Evolutionary conservation across 306 rosid species (phyloP).

Genomic region (Leucaena leucocephala): DNA sequence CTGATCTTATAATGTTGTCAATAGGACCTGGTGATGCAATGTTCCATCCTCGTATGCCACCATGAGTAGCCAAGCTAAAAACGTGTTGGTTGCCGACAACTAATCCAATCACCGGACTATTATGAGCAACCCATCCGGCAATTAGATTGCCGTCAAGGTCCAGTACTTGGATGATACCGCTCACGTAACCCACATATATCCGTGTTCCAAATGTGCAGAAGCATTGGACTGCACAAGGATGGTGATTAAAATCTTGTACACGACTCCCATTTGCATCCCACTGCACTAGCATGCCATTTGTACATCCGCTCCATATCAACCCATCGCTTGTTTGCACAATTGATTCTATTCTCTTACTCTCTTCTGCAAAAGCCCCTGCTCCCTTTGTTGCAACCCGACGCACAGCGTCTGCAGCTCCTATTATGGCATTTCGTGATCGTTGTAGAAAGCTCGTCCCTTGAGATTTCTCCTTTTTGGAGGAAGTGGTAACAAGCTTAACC

Average conservation of each 20-base stretch:
- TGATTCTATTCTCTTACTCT: constrained; percentile 79
- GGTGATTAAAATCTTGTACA: constrained; percentile 78
- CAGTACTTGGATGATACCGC: constrained; percentile 79
- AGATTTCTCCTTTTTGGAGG: constrained; percentile 81
- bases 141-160: constrained; percentile 83
- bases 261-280: constrained; percentile 91
- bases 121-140: constrained; percentile 93
- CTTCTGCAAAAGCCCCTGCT: constrained; percentile 92
- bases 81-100: constrained; percentile 65
- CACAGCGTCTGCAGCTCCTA: constrained; percentile 99
- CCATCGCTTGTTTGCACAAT: constrained; percentile 73
- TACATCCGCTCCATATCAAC: constrained; percentile 90
- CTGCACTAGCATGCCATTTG: constrained; percentile 85
- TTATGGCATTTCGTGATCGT: constrained; percentile 50
- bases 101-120: constrained; percentile 79
- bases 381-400: constrained; percentile 93
- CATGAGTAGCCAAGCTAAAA: constrained; percentile 92
- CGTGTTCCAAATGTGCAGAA: constrained; percentile 77
- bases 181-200: constrained; percentile 79
- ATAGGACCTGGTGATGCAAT: constrained; percentile 82
- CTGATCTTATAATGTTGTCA: constrained; percentile 69
- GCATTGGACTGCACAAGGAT: constrained; percentile 78
- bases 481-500: constrained; percentile 66
- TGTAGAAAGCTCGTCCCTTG: constrained; percentile 56
- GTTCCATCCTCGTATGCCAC: constrained; percentile 94